These are phyloP conservation scores for Cordyceps cateniannulata DNA, from an alignment of 2,329 filamentous ascomycete species.

Conservation along the genomic window DNA sequence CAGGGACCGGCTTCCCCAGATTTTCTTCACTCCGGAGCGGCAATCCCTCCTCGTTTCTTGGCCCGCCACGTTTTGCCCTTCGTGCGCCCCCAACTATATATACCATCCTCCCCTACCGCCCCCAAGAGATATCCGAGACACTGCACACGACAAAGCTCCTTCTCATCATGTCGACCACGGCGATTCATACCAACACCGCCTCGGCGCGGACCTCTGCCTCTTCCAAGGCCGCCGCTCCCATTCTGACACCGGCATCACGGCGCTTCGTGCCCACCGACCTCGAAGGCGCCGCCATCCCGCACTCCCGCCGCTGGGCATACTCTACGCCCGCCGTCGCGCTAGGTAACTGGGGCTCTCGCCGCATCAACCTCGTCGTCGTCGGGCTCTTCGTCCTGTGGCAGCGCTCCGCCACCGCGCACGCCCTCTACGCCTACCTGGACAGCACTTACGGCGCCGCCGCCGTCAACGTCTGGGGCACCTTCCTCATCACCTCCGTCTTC, in stretches of 20 bases:
- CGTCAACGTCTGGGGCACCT: conserved; percentile 31
- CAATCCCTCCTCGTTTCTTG: background rate
- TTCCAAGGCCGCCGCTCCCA: background rate
- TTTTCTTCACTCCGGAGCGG: background rate
- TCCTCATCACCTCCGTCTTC: conserved; percentile 30
- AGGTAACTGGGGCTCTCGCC: conserved; percentile 3
- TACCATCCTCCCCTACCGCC: background rate
- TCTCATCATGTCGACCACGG: conserved; percentile 3
- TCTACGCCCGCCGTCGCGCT: conserved; percentile 8
- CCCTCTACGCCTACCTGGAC: conserved; percentile 14
- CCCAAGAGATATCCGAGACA: too few species aligned
- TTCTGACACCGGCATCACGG: conserved; percentile 5
- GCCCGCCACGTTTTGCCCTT: too few species aligned
- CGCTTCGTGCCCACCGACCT: conserved; percentile 15
- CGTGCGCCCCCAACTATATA: background rate
- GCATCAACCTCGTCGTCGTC: background rate
- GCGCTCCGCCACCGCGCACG: conserved; percentile 7
- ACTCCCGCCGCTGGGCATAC: conserved; percentile 13
- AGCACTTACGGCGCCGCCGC: conserved; percentile 17
- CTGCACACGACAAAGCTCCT: background rate
- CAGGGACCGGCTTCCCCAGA: background rate
- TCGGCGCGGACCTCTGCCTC: background rate
- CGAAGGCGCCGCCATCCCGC: conserved; percentile 13
- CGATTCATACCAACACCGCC: conserved; percentile 1
- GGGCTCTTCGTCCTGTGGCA: conserved; percentile 14